Conservation (phyloP, 805 yeast species). For the Hanseniaspora lachancei region DNA sequence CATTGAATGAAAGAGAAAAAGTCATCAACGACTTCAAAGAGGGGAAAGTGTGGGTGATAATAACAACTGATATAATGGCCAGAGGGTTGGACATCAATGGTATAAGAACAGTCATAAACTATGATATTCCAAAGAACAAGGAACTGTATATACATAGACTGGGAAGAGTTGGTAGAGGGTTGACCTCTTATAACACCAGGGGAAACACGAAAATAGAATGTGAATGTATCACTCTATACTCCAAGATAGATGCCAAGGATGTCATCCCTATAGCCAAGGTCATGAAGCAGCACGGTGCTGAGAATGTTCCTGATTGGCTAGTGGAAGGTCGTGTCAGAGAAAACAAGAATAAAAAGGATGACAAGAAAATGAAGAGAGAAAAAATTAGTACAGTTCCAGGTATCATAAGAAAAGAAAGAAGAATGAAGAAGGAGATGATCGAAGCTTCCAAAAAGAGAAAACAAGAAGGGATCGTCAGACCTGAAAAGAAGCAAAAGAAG, state of each 20-base stretch:
- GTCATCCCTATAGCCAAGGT: constrained; percentile 81
- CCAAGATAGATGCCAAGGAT: constrained; percentile 69
- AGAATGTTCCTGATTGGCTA: constrained; percentile 65
- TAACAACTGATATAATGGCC: constrained; percentile 89
- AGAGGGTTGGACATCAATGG: constrained; percentile 97
- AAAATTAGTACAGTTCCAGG: constrained; percentile 77
- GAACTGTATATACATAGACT: constrained; percentile 95
- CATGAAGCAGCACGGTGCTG: constrained; percentile 82
- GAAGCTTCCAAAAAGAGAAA: constrained; percentile 59
- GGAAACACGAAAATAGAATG: constrained; percentile 61
- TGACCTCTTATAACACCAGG: constrained; percentile 1
- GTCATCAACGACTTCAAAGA: constrained; percentile 71
- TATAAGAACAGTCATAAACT: constrained; percentile 83
- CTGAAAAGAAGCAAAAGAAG: constrained; percentile 2
- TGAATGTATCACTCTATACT: constrained; percentile 79
- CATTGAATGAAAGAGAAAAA: constrained; percentile 73
- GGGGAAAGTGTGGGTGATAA: constrained; percentile 92
- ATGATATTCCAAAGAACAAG: constrained; percentile 88
- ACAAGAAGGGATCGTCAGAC: constrained; percentile 14
- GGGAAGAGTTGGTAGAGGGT: constrained; percentile 87
- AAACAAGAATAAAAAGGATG: constrained; percentile 27
- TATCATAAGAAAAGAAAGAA: constrained; percentile 49
- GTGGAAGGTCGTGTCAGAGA: constrained; percentile 27
- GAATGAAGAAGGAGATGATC: constrained; percentile 56
- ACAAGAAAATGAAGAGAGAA: constrained; percentile 47